phyloP scores from a whole-genome alignment of 108 stramenopile genomes.

The Schizochytrium sp. region DNA sequence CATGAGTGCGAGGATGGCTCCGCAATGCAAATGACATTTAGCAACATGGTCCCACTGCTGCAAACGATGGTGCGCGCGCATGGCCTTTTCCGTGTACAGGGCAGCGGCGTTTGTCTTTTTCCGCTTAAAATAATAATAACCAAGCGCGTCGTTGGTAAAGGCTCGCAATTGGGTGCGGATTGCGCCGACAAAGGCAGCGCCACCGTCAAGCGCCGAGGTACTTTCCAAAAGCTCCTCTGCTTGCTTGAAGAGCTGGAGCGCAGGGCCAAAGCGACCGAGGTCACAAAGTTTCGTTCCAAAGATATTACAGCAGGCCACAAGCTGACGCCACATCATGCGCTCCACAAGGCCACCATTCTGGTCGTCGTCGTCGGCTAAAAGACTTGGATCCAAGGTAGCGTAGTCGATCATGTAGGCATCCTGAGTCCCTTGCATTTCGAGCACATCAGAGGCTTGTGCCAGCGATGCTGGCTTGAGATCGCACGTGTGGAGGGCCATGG shows the following conservation, averaged over 20 bases:
- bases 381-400: neutral
- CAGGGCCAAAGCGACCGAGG: neutral
- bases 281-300: conserved; percentile 29
- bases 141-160: conserved; percentile 40
- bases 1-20: conserved; percentile 33
- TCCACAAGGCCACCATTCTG: neutral
- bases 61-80: conserved; percentile 30
- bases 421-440: neutral
- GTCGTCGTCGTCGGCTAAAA: neutral
- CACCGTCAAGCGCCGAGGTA: neutral
- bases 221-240: neutral
- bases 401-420: neutral
- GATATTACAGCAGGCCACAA: conserved; percentile 21
- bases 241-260: conserved; percentile 19
- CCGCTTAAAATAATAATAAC: conserved; percentile 49
- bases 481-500: neutral
- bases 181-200: neutral
- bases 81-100: conserved; percentile 39
- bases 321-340: conserved; percentile 37
- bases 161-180: conserved; percentile 30
- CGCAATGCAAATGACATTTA: conserved; percentile 45
- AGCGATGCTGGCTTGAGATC: neutral
- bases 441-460: neutral
- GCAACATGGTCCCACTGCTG: conserved; percentile 32
- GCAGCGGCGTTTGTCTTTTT: conserved; percentile 42